These are phyloP conservation scores for Phytophthora nicotianae DNA, from an alignment of 352 stramenopile species.

Conservation along the genomic window DNA sequence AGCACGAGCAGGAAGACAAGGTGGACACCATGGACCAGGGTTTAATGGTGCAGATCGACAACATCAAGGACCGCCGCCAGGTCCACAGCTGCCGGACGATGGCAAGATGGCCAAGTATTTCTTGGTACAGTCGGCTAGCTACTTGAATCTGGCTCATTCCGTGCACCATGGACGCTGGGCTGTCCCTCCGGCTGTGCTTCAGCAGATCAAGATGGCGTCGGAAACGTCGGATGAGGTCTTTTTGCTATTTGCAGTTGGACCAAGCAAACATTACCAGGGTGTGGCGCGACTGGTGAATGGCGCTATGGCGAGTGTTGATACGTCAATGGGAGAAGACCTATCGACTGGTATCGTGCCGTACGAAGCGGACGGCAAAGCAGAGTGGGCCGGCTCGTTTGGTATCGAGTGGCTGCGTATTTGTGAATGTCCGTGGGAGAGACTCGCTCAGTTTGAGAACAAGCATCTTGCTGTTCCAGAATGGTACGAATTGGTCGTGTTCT, in stretches of 20 bases:
- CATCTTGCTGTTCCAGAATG: slow-evolving; percentile 58
- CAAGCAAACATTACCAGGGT: slow-evolving; percentile 84
- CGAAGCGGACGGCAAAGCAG: slow-evolving; percentile 45
- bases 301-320: slow-evolving; percentile 42
- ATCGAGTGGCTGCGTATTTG: slow-evolving; percentile 89
- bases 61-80: slow-evolving; percentile 5
- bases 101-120: slow-evolving; percentile 86
- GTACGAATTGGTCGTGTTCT: slow-evolving; percentile 33
- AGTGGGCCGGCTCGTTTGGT: slow-evolving; percentile 69
- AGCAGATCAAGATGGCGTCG: slow-evolving; percentile 71
- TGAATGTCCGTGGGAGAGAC: slow-evolving; percentile 85
- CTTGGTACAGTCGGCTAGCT: slow-evolving; percentile 78
- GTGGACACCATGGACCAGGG: slow-evolving; percentile 7
- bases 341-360: slow-evolving; percentile 59
- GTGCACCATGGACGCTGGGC: slow-evolving; percentile 82
- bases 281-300: slow-evolving; percentile 55
- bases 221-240: slow-evolving; percentile 85
- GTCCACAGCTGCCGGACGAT: slow-evolving; percentile 63
- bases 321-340: slow-evolving; percentile 53
- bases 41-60: slow-evolving; percentile 14
- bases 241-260: slow-evolving; percentile 70
- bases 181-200: slow-evolving; percentile 49
- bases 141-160: slow-evolving; percentile 81
- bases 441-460: slow-evolving; percentile 78
- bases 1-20: slow-evolving; percentile 16